phyloP scores from a whole-genome alignment of 352 stramenopile species.

The Phytophthora litchii region DNA sequence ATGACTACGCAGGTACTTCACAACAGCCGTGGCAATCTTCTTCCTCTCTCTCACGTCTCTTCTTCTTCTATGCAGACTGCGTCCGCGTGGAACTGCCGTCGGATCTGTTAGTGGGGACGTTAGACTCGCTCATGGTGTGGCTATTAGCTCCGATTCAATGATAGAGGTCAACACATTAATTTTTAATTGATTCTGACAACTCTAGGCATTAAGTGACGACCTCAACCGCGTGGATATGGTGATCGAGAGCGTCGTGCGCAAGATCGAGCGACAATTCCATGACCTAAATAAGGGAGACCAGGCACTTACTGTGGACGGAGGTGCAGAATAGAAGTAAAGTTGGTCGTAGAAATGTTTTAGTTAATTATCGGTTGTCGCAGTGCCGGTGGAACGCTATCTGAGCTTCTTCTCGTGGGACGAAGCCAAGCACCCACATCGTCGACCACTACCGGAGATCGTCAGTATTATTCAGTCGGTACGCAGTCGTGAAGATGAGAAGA shows the following conservation, averaged over 20 bases:
- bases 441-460: conserved; percentile 96
- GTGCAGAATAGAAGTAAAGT: conserved; percentile 23
- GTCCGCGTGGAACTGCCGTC: conserved; percentile 91
- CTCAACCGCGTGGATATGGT: conserved; percentile 95
- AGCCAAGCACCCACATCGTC: conserved; percentile 96
- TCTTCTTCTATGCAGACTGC: conserved; percentile 48
- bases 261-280: conserved; percentile 96
- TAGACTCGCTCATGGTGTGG: conserved; percentile 96
- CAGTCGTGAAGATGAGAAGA: neutral
- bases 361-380: conserved; percentile 33
- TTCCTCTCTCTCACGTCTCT: conserved; percentile 3
- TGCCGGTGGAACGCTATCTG: conserved; percentile 94
- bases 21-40: neutral
- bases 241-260: conserved; percentile 95
- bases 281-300: conserved; percentile 93
- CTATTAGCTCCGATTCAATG: neutral
- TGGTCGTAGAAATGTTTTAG: neutral
- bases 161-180: neutral
- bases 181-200: neutral
- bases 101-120: conserved; percentile 95
- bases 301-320: conserved; percentile 84
- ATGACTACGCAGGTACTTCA: conserved; percentile 75
- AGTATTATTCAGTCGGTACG: conserved; percentile 92
- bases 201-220: conserved; percentile 90
- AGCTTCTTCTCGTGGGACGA: conserved; percentile 98